These are phyloP conservation scores for Panaeolus papilionaceus DNA, from an alignment of 768 basidiomycete species.

Conservation along the genomic window DNA sequence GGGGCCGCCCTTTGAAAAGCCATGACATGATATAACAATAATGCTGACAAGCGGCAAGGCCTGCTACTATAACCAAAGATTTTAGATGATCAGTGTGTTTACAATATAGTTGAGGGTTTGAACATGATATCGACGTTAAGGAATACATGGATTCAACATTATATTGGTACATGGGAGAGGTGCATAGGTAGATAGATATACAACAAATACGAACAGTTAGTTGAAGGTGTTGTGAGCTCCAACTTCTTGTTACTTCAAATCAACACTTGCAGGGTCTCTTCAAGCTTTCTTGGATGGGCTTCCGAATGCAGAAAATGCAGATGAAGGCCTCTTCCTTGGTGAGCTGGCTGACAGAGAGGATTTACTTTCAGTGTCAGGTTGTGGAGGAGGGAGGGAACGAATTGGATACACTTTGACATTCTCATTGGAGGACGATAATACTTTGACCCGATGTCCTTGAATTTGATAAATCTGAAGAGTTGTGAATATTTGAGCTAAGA, in stretches of 20 bases:
- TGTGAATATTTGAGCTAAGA: too few species aligned
- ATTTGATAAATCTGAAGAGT: slow-evolving; percentile 16
- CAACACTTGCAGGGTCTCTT: background rate
- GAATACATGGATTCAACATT: too few species aligned
- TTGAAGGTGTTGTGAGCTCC: too few species aligned
- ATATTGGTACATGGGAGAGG: too few species aligned
- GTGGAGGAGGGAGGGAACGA: background rate
- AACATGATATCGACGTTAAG: too few species aligned
- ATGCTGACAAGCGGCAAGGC: background rate
- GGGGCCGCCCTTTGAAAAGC: too few species aligned
- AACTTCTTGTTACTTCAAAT: too few species aligned
- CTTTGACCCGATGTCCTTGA: slow-evolving; percentile 18
- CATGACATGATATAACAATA: background rate
- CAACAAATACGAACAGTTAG: too few species aligned
- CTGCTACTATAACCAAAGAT: background rate
- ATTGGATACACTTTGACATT: background rate
- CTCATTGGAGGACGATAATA: slow-evolving; percentile 9
- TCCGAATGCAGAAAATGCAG: background rate
- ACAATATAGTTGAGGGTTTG: too few species aligned
- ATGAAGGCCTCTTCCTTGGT: background rate
- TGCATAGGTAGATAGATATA: too few species aligned
- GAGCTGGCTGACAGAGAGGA: background rate
- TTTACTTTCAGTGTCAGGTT: background rate
- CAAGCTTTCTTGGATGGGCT: background rate
- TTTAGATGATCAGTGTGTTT: too few species aligned